Base-by-base conservation (phyloP, 495 filamentous ascomycete genomes). In the Cryomyces minteri region DNA sequence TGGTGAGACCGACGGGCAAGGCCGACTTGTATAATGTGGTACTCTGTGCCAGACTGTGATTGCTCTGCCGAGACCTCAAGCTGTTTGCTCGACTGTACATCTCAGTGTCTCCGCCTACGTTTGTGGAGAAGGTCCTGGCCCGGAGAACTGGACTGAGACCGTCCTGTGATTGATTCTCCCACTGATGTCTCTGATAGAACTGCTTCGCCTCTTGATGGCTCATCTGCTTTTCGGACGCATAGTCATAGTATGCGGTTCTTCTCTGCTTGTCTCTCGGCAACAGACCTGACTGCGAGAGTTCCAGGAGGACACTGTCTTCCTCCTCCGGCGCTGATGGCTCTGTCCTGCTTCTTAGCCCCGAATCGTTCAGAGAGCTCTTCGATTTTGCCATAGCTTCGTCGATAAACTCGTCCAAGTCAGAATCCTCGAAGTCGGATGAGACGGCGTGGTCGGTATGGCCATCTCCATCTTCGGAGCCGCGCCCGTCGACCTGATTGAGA, bases 131-230 rank as follows among this genome's bases (percentile, higher is more conserved):
- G 32, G 61, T 56, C 43, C 62, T 57, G 46, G 56, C 50, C 18
- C 63, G 52, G 28, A 73, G 55, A 45, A 74, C 42, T 30, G 76
- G 71, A 56, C 72, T 74, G 62, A 63, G 47, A 64, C 61, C 51
- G 48, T 65, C 50, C 49, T 64, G 71, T 48, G 56, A 64, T 54
- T 63, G 52, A 14, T 58, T 63, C 36, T 79, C 74, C 18, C 78
- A 64, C 61, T 87, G 82, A 61, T 84, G 86, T 48, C 85, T 72
- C 56, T 94, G 90, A 62, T 94, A 98, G 66, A 95, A 88, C 31
- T 94, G 70, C 59, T 90, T 95, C 33, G 88, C 84, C 55, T 98
- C 88, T 18, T 80, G 73, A 62, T 95, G 84, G 49, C 77, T 85
- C 71, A 88, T 76, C 49, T 84, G 82, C 55, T 88, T 90, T 59